Evolutionary conservation across 2,329 filamentous ascomycete genomes (phyloP), one percentile per base, ranked within the genome.

Genomic region (Colletotrichum sp.): DNA sequence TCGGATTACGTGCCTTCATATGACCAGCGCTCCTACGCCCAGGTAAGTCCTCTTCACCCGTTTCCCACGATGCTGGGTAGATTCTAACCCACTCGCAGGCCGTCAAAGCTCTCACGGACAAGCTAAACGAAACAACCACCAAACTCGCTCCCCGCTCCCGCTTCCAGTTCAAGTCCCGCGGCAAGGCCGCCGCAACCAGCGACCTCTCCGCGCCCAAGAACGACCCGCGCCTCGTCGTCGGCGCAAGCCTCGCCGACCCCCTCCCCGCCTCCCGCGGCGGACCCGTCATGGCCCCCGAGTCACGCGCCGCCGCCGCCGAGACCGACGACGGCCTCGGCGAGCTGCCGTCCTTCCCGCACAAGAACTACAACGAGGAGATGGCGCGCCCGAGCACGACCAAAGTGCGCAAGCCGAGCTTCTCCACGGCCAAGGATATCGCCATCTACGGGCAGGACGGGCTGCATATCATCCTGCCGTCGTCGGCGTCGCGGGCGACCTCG

Each of bases 11-110:
- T 98, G 18, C 96, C 97, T 4, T 92, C 95, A 9, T 98, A 98
- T 82, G 97, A 99, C 81, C 95, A 97, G 83, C 92, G 95, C 79
- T 93, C 94, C 28, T 99, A 98, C 82, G 91, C 93, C 59, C 93
- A 96, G 86, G 95, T 96, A 85, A 71, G 81, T n/a, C 21, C n/a
- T 49, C 8, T 5, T 49, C 30, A n/a, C n/a, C n/a, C n/a, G n/a
- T n/a, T n/a, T n/a, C 6, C 18, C 7, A 34, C 13, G 21, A 64
- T 6, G 2, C 3, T 1, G 13, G 13, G 21, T 32, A 30, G 7
- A 24, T 32, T 39, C 73, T 66, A 13, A 69, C 18, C 6, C 60
- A 63, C 15, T 71, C 70, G 1, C 80, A 95, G 92, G 91, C 94
- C 26, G 92, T 98, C 84, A 98, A 97, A 87, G 90, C 90, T 18